Percentiles rank a stretch among this genome's conserved stretches.
Evolutionary conservation across 345 rosid genomes (phyloP).

Genomic region (Syzygium aromaticum): DNA sequence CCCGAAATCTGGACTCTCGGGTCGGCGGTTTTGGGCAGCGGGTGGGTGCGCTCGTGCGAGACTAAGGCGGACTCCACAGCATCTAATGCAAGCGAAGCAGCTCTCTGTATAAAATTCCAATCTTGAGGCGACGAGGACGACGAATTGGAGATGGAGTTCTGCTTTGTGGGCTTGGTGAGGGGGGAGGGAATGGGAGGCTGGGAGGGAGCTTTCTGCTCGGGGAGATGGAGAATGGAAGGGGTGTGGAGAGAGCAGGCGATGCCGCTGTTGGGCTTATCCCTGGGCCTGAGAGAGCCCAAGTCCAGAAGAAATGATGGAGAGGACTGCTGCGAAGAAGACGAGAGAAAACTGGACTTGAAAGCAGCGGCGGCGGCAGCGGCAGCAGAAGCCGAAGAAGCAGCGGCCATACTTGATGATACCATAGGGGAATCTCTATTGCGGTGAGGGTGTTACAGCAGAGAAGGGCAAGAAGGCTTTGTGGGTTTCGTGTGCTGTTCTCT

Average conservation of each 20-base stretch:
- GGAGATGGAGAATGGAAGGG: conserved; percentile 52
- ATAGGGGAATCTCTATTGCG: neutral
- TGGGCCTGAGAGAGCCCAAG: conserved; percentile 3
- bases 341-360: neutral
- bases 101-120: conserved; percentile 63
- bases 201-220: conserved; percentile 21
- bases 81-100: conserved; percentile 56
- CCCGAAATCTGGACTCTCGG: conserved; percentile 79
- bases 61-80: conserved; percentile 56
- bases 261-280: neutral
- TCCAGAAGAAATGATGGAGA: conserved; percentile 3
- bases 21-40: conserved; percentile 79
- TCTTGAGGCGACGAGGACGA: conserved; percentile 2
- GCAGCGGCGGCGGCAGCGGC: neutral
- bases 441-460: too few relatives aligned
- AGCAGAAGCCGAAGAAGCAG: neutral
- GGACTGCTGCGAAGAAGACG: conserved; percentile 8
- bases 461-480: neutral
- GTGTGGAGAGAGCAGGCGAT: conserved; percentile 34
- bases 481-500: neutral
- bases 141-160: neutral
- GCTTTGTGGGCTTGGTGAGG: conserved; percentile 2
- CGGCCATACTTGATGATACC: neutral
- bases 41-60: conserved; percentile 45
- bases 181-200: conserved; percentile 8